Percentiles rank a stretch among this genome's conserved stretches.
Evolutionary conservation across 768 basidiomycete genomes (phyloP).

Genomic region (Tulasnella sp.): DNA sequence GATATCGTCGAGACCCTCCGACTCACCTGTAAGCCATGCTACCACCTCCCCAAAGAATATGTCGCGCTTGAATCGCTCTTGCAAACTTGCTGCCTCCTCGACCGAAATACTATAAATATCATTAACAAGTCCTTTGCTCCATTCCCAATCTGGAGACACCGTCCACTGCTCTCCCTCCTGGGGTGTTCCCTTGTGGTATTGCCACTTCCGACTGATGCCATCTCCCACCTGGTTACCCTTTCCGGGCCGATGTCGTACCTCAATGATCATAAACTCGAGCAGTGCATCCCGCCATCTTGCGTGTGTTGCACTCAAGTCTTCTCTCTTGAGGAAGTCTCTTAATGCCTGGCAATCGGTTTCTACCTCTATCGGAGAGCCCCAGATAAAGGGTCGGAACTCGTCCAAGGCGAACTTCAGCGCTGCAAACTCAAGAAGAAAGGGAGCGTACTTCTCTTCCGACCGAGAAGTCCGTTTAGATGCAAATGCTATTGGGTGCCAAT

Average conservation of each 20-base stretch:
- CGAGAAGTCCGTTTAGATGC: constrained; percentile 46
- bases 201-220: constrained; percentile 40
- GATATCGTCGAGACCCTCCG: not conserved
- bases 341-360: constrained; percentile 49
- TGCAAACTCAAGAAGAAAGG: constrained; percentile 47
- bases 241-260: constrained; percentile 40
- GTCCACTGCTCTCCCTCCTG: constrained; percentile 40
- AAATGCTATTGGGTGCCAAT: constrained; percentile 45
- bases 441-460: constrained; percentile 43
- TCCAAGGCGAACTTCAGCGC: constrained; percentile 45
- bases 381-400: constrained; percentile 40
- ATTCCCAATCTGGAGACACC: constrained; percentile 43
- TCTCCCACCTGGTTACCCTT: constrained; percentile 40
- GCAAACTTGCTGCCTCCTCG: not conserved
- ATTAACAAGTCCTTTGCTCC: constrained; percentile 35
- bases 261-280: constrained; percentile 40
- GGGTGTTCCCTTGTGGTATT: constrained; percentile 2
- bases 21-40: not conserved
- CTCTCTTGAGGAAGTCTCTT: constrained; percentile 42
- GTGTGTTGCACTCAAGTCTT: constrained; percentile 43
- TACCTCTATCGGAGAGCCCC: constrained; percentile 40
- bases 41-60: not conserved
- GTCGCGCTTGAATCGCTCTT: not conserved
- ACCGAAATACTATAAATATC: not conserved
- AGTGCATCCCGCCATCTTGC: constrained; percentile 47